Evolutionary conservation across 2,329 filamentous ascomycete genomes (phyloP), one percentile per base, ranked within the genome.

Genomic region (Aplosporella prunicola): DNA sequence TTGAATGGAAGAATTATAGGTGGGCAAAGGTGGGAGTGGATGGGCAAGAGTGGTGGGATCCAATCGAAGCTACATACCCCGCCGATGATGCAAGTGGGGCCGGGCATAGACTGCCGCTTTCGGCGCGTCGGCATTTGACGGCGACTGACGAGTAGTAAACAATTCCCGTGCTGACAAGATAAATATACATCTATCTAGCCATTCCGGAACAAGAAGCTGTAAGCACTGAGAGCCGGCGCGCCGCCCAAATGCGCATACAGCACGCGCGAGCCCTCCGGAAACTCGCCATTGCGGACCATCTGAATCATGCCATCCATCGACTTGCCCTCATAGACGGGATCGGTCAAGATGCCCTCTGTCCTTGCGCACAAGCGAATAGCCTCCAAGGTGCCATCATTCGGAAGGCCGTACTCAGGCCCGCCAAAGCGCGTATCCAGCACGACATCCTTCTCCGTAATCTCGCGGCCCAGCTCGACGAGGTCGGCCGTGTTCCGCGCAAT

Each of bases 281-380:
- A 76, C 53, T 78, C 73, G 0, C 72, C 78, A 34, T 69, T 73
- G 45, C 62, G 69, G 13, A 82, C 73, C 62, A 83, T 60, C 52
- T 78, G 77, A 47, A 83, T 73, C 77, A 84, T 70, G 0, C 80
- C 80, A 4, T 78, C 78, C 55, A 85, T 60, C 47, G 75, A 81
- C 70, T 85, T 85, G 1, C 81, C 81, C 60, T 83, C 80, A 50
- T 85, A 85, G 2, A 85, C 80, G 0, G 80, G 80, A 51, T 85
- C 80, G 0, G 79, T 84, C 44, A 85, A 80, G 48, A 85, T 78
- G 0, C 72, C 80, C 61, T 85, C 81, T 1, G 74, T 82, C 41
- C 64, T 56, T 0, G 80, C 80, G 5, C 75, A 77, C 51, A 81
- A 77, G 55, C 71, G 71, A 52, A 85, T 84, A 0, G 79, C 80